A percentile compares a stretch with the other conserved stretches of the same genome.
Evolutionary conservation across 371 early-diverging fungal species (phyloP).

Genomic region (Fennellomyces sp.): DNA sequence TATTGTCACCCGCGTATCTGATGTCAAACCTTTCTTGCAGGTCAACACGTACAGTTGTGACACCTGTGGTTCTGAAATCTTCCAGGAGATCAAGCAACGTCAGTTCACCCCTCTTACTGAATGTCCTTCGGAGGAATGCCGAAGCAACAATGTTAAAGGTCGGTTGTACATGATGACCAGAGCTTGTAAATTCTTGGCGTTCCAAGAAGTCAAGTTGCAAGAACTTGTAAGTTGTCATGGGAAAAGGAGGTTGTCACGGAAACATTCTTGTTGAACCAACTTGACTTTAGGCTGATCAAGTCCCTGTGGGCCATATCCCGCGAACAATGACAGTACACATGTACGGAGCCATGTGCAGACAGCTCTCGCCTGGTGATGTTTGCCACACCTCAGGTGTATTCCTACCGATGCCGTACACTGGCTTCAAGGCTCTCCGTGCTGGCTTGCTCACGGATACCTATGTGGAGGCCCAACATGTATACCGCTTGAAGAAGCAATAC

Average conservation of each 20-base stretch:
- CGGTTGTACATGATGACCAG: slow-evolving; percentile 93
- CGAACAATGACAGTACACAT: slow-evolving; percentile 93
- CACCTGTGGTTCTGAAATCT: slow-evolving; percentile 96
- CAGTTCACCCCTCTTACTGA: slow-evolving; percentile 89
- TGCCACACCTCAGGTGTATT: slow-evolving; percentile 92
- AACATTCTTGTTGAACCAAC: neutral
- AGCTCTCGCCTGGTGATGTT: slow-evolving; percentile 91
- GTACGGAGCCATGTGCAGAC: slow-evolving; percentile 83
- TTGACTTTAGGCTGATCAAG: slow-evolving; percentile 84
- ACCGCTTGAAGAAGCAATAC: slow-evolving; percentile 88
- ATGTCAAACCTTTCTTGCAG: slow-evolving; percentile 92
- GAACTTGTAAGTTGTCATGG: slow-evolving; percentile 72
- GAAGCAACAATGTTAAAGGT: slow-evolving; percentile 84
- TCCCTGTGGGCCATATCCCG: slow-evolving; percentile 99
- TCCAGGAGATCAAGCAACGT: slow-evolving; percentile 90
- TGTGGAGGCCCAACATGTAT: slow-evolving; percentile 87
- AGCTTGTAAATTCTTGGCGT: slow-evolving; percentile 92
- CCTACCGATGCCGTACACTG: slow-evolving; percentile 94
- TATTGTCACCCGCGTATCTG: slow-evolving; percentile 96
- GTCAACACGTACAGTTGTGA: slow-evolving; percentile 98
- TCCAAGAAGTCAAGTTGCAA: slow-evolving; percentile 96
- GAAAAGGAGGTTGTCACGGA: neutral
- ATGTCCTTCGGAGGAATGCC: slow-evolving; percentile 89
- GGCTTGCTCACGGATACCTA: slow-evolving; percentile 97
- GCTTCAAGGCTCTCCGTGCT: slow-evolving; percentile 91